Evolutionary conservation across 2,329 filamentous ascomycete species (phyloP).

Genomic region (Fusarium paranaense): DNA sequence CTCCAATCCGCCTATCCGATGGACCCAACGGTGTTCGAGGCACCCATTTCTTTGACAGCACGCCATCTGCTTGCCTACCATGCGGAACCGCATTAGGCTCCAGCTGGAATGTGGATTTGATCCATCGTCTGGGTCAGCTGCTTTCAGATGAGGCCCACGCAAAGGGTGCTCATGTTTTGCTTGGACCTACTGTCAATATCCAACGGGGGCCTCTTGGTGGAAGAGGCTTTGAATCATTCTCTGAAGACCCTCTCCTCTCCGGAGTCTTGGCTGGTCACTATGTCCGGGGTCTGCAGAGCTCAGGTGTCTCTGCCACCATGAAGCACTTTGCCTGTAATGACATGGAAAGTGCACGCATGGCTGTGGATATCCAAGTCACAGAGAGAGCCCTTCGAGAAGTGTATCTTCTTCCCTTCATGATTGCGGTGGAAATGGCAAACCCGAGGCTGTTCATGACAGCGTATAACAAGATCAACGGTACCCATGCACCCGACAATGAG

Average conservation of each 20-base stretch:
- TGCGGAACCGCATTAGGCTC: slow-evolving; percentile 33
- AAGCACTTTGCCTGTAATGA: slow-evolving; percentile 30
- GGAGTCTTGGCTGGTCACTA: slow-evolving; percentile 55
- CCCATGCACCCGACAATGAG: slow-evolving; percentile 37
- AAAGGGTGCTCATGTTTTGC: slow-evolving; percentile 78
- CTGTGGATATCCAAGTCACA: slow-evolving; percentile 8
- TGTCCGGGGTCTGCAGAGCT: slow-evolving; percentile 41
- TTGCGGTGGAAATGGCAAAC: slow-evolving; percentile 28
- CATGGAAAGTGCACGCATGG: slow-evolving; percentile 27
- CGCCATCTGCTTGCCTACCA: slow-evolving; percentile 34
- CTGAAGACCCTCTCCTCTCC: slow-evolving; percentile 57
- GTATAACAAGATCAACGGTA: slow-evolving; percentile 46
- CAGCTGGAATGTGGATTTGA: slow-evolving; percentile 24
- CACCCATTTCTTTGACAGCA: slow-evolving; percentile 40
- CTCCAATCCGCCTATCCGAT: slow-evolving; percentile 24
- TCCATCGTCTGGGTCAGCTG: slow-evolving; percentile 21
- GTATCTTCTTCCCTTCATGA: slow-evolving; percentile 30
- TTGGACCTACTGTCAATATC: slow-evolving; percentile 70
- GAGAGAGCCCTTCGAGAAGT: slow-evolving; percentile 40
- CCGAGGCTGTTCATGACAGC: slow-evolving; percentile 22
- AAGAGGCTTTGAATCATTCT: slow-evolving; percentile 57
- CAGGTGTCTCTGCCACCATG: slow-evolving; percentile 18
- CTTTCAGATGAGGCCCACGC: slow-evolving; percentile 36
- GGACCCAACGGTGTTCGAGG: slow-evolving; percentile 38
- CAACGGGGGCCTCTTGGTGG: slow-evolving; percentile 57